Conservation (phyloP, 805 yeast genomes). For the Wickerhamomyces chaumierensis region DNA sequence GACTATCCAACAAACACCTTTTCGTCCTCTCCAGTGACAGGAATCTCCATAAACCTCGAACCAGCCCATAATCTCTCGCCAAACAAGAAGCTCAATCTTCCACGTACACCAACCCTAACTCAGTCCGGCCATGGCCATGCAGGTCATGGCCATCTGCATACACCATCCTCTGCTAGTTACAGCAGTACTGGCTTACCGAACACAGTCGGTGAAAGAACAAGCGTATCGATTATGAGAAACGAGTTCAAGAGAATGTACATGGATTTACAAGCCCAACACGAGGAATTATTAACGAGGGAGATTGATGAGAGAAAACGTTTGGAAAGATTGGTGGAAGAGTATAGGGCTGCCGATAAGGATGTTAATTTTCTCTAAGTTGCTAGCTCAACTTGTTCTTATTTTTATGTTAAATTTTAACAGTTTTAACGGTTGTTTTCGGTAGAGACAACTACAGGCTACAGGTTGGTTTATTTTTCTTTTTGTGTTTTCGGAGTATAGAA, state of each 20-base stretch:
- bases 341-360: conserved; percentile 12
- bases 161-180: neutral
- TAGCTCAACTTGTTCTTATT: no score
- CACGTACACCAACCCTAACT: conserved; percentile 15
- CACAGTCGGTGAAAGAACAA: conserved; percentile 22
- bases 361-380: no score
- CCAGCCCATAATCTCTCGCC: conserved; percentile 2
- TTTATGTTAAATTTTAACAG: no score
- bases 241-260: conserved; percentile 59
- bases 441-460: no score
- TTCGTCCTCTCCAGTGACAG: conserved; percentile 14
- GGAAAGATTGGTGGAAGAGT: conserved; percentile 27
- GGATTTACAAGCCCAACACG: conserved; percentile 52
- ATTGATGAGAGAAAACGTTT: conserved; percentile 37
- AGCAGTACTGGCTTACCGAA: conserved; percentile 4
- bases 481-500: no score
- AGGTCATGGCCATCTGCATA: no score
- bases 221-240: conserved; percentile 45
- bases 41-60: conserved; percentile 9
- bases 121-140: conserved; percentile 2
- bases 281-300: conserved; percentile 45
- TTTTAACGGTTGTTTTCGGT: no score
- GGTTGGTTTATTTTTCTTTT: no score
- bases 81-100: conserved; percentile 4
- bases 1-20: no score